Evolutionary conservation across 2,329 filamentous ascomycete genomes (phyloP).

Genomic region (Aspergillus ibericus): DNA sequence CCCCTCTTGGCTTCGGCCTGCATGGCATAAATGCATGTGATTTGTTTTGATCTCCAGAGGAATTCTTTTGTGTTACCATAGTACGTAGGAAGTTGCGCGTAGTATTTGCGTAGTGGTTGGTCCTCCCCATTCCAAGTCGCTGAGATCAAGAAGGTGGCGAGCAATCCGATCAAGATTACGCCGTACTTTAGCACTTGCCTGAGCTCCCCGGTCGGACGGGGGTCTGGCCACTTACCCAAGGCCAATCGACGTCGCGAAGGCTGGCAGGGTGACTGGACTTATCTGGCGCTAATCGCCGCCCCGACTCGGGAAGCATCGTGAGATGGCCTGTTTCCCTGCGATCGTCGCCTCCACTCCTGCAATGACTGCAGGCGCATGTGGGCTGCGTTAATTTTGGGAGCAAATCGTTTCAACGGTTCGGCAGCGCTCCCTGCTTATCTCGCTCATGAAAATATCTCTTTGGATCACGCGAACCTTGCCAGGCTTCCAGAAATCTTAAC

Average conservation of each 20-base stretch:
- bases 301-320: not conserved
- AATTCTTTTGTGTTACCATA: too few species aligned
- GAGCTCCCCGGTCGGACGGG: not conserved
- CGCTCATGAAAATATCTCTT: not conserved
- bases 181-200: not conserved
- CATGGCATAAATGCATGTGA: too few species aligned
- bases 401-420: constrained; percentile 12
- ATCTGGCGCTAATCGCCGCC: constrained; percentile 4
- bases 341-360: constrained; percentile 5
- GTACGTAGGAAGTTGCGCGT: too few species aligned
- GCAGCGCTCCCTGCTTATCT: constrained; percentile 5
- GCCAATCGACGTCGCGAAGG: not conserved
- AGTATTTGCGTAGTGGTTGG: too few species aligned
- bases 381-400: constrained; percentile 12
- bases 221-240: not conserved
- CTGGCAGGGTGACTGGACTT: not conserved
- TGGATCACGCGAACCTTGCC: constrained; percentile 8
- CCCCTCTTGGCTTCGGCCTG: too few species aligned
- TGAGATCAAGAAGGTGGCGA: too few species aligned
- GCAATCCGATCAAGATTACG: not conserved
- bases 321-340: not conserved
- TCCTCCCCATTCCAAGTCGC: too few species aligned
- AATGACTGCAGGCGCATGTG: constrained; percentile 9
- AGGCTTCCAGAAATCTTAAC: not conserved
- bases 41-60: too few species aligned